phyloP scores from a whole-genome alignment of 2,329 filamentous ascomycete species.

The Colletotrichum sp. region DNA sequence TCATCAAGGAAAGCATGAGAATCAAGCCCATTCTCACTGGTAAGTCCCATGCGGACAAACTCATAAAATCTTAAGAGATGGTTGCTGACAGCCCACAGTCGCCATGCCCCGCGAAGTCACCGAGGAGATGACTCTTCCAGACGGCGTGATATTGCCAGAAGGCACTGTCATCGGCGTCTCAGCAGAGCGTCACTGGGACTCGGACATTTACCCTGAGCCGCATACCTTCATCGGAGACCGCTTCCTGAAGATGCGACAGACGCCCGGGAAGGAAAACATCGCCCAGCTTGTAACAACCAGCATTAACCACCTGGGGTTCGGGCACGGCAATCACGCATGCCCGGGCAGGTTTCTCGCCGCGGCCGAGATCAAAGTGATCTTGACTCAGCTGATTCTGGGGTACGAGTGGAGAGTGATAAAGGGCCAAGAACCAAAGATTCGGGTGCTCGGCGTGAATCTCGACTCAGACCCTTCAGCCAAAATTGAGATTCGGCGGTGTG shows the following conservation, averaged over 20 bases:
- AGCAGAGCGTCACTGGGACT: not conserved
- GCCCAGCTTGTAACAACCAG: not conserved
- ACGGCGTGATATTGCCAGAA: not conserved
- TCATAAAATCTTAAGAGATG: no score
- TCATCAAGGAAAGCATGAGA: not conserved
- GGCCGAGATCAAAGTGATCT: slow-evolving; percentile 26
- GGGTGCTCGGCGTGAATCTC: not conserved
- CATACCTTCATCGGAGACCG: not conserved
- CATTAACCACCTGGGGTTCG: not conserved
- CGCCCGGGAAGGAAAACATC: not conserved
- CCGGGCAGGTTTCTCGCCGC: not conserved
- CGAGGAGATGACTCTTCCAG: not conserved
- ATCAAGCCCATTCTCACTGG: not conserved
- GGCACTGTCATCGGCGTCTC: not conserved
- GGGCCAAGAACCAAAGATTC: not conserved
- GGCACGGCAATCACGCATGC: not conserved
- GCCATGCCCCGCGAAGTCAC: not conserved
- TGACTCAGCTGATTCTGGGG: slow-evolving; percentile 32
- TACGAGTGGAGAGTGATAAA: slow-evolving; percentile 35
- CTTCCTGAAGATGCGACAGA: not conserved
- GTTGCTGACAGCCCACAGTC: no score
- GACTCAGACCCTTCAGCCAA: not conserved
- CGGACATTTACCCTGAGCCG: not conserved
- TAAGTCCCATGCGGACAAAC: not conserved
- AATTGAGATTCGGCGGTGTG: not conserved